Evolutionary conservation across 208 protist genomes (phyloP).

Genomic region (Strigomonas culicis): DNA sequence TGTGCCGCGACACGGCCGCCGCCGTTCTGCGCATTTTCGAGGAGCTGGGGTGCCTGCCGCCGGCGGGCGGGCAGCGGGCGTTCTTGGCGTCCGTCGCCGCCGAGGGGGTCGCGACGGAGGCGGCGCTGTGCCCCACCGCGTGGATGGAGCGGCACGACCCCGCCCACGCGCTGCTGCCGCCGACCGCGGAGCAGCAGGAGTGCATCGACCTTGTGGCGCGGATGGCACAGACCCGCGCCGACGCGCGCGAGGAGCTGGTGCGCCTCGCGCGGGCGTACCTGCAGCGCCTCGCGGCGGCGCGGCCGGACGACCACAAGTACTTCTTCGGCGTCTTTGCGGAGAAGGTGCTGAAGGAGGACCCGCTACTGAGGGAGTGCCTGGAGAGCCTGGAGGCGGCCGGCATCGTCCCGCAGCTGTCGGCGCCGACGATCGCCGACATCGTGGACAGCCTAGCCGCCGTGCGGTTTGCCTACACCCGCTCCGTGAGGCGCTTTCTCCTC

Average conservation of each 20-base stretch:
- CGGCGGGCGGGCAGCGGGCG: constrained; percentile 21
- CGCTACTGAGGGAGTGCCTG: constrained; percentile 66
- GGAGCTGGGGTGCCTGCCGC: constrained; percentile 21
- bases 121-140: constrained; percentile 37
- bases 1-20: constrained; percentile 41
- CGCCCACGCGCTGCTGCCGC: constrained; percentile 39
- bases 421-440: constrained; percentile 59
- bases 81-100: constrained; percentile 44
- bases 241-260: constrained; percentile 36
- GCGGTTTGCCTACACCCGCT: constrained; percentile 70
- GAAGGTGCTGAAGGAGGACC: constrained; percentile 85
- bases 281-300: constrained; percentile 37
- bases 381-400: constrained; percentile 45
- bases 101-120: constrained; percentile 35
- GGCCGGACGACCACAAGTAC: constrained; percentile 80
- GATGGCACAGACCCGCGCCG: constrained; percentile 61
- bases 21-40: background rate
- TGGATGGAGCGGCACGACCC: constrained; percentile 84
- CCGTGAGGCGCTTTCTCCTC: constrained; percentile 56
- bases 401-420: constrained; percentile 43
- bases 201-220: constrained; percentile 60
- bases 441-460: constrained; percentile 68
- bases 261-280: constrained; percentile 59
- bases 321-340: constrained; percentile 85
- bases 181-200: constrained; percentile 56